Base-by-base conservation (phyloP, 1,139 yeast species). In the Kodamaea anthophila region DNA sequence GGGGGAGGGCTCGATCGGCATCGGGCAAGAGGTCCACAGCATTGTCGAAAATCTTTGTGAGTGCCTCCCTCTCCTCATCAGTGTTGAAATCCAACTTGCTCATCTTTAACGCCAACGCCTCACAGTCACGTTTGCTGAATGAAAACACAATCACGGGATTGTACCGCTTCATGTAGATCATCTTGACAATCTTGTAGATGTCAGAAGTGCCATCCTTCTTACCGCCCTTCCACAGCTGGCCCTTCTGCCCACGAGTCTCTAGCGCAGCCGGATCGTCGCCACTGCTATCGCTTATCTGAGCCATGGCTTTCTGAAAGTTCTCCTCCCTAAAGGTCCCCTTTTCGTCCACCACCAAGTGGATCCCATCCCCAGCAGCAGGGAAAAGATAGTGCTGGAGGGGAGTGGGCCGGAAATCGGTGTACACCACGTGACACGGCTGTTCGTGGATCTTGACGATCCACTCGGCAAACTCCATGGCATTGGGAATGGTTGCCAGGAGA, bases 131-230 rank as follows among this genome's bases (percentile, higher is more conserved):
- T 53, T 93, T 93, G 49, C 94, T 81, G 53, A 93, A 93, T 16
- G 96, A 86, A 60, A 93, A 93, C 10, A 93, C 97, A 66, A 93
- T 93, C 24, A 93, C 98, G 1, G 99, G 99, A 49, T 91, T 91
- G 58, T 86, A 91, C 47, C 87, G 81, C 51, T 88, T 88, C 64
- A 81, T 72, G 84, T 94, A 91, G 50, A 93, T 87, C 97, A 93
- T 91, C 55, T 87, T 88, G 32, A 93, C 95, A 51, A 93, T 93
- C 54, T 91, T 91, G 58, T 91, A 91, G 39, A 93, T 91, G 60
- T 93, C 99, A 5, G 94, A 77, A 44, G 82, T 80, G 2, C 84
- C 80, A 43, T 82, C 88, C 45, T 80, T 81, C 37, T 78, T 77
- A 25, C 95, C 95, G 32, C 96, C 96, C 58, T 87, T 86, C 56